These are phyloP conservation scores for Geranium rotundifolium DNA, from an alignment of 345 rosid species.

Conservation along the genomic window DNA sequence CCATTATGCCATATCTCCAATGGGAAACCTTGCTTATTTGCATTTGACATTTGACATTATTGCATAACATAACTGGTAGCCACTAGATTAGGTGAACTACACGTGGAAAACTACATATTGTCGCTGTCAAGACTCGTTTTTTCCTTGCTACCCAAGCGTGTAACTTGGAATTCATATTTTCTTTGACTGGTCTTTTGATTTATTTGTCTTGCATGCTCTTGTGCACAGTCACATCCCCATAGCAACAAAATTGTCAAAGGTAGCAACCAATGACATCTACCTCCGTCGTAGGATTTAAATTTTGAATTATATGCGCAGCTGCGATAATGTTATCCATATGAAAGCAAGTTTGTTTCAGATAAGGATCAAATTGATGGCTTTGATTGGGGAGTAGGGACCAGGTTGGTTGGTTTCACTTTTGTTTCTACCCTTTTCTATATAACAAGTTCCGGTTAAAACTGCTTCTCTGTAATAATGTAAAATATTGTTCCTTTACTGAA, in stretches of 20 bases:
- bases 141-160: not conserved
- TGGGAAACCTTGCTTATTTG: slow-evolving; percentile 24
- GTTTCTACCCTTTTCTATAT: no score
- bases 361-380: not conserved
- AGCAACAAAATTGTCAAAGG: no score
- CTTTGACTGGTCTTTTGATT: slow-evolving; percentile 19
- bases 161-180: slow-evolving; percentile 1
- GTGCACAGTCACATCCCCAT: not conserved
- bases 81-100: slow-evolving; percentile 55
- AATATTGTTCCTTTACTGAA: no score
- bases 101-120: slow-evolving; percentile 58
- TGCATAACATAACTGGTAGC: slow-evolving; percentile 21
- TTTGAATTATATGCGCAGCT: not conserved
- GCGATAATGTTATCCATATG: not conserved
- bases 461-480: not conserved
- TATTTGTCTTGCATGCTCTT: not conserved
- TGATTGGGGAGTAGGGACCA: not conserved
- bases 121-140: slow-evolving; percentile 33
- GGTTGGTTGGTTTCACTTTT: no score
- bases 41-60: slow-evolving; percentile 35
- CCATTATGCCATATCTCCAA: slow-evolving; percentile 19
- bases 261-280: not conserved
- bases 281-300: no score
- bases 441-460: not conserved
- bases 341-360: not conserved